Percentiles rank a stretch among this genome's conserved stretches.
Evolutionary conservation across 257 asterid genomes (phyloP).

Genomic region (Solanum lignicaule): DNA sequence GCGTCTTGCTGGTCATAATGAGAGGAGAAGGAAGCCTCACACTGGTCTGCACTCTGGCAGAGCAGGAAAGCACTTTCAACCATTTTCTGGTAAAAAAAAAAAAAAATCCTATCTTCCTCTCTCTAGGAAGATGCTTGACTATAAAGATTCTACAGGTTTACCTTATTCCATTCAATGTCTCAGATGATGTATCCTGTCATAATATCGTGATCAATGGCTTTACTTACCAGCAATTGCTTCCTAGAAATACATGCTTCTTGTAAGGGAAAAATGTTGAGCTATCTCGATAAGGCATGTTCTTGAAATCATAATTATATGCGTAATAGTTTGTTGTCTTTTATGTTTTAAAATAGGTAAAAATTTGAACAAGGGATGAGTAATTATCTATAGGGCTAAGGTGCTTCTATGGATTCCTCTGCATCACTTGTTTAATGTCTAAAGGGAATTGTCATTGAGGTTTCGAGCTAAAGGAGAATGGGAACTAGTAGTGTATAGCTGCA

Average conservation of each 20-base stretch:
- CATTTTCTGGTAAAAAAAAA: background rate
- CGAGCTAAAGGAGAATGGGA: background rate
- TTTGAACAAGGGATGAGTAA: too few relatives aligned
- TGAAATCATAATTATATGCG: background rate
- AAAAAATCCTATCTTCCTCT: background rate
- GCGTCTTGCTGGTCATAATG: constrained; percentile 18
- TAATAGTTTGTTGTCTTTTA: background rate
- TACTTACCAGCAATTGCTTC: background rate
- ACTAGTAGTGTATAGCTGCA: background rate
- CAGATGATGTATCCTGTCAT: background rate
- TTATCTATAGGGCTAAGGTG: background rate
- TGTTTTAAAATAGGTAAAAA: too few relatives aligned
- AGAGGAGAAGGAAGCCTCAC: constrained; percentile 15
- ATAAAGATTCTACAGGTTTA: background rate
- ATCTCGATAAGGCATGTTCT: background rate
- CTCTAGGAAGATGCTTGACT: background rate
- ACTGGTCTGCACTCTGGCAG: background rate
- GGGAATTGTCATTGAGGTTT: background rate
- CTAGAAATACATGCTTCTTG: background rate
- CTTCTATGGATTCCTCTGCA: background rate
- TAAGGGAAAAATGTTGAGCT: background rate
- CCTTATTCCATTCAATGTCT: background rate
- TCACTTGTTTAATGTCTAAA: background rate
- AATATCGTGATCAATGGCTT: too few relatives aligned
- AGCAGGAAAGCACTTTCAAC: background rate